Evolutionary conservation across 768 basidiomycete genomes (phyloP), one percentile per base, ranked within the genome.

Genomic region (Gloeostereum incarnatum): DNA sequence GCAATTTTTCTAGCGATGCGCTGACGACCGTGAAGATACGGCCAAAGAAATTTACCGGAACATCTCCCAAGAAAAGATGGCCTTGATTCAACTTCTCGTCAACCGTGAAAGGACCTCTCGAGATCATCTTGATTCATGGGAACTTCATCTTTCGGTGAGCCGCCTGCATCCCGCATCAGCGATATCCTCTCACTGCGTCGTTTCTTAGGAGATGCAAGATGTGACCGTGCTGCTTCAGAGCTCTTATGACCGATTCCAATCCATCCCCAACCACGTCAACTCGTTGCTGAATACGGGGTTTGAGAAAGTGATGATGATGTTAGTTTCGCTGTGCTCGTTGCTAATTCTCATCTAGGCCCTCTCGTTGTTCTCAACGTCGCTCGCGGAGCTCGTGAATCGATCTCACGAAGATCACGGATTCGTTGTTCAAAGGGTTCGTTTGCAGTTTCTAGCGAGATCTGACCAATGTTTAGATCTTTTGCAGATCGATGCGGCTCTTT

Each of bases 1-100:
- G 24, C 35, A 8, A n/a, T 22, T 36, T 22, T 26, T 31, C 14
- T 36, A 5, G 16, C 5, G 17, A 10, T 8, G 6, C 11, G 5
- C 34, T 35, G 4, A 26, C 13, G 16, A 26, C 33, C 7, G 26
- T n/a, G 1, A 39, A 82, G 79, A 82, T 41, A 60, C 62, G 13
- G 83, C 84, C 5, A 72, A 68, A 45, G 71, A 78, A 34, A 66
- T 82, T 16, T 86, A 85, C 59, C 64, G 57, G 35, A 85, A 86
- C 42, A 66, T 68, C 10, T 83, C 79, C 0, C 36, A 69, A 11
- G 78, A 83, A 41, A 76, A 78, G 44, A 50, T 71, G 11, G 51
- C 58, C 16, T 45, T 84, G 8, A 46, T 84, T 13, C 63, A 61
- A 11, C 56, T 66, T 43, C 42, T 84, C 3, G 45, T 57, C 13